Evolutionary conservation across 495 filamentous ascomycete species (phyloP).

Genomic region (Filosporella fistucella): DNA sequence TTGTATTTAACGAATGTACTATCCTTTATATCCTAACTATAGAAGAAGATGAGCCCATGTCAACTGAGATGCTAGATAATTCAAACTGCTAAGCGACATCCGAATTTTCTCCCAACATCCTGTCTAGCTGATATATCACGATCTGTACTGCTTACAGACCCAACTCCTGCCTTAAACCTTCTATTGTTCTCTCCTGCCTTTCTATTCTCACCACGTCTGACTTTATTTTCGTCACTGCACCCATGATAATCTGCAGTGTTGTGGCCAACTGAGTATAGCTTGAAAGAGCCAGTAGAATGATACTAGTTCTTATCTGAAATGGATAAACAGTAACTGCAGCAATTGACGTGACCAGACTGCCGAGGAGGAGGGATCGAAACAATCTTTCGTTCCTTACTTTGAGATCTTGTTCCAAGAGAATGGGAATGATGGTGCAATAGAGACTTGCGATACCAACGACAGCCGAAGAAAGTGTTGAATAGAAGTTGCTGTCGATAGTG

Average conservation of each 20-base stretch:
- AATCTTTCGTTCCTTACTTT: background rate
- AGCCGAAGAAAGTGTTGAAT: background rate
- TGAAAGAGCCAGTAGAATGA: background rate
- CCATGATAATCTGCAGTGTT: background rate
- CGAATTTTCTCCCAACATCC: too few species aligned
- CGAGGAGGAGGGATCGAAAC: background rate
- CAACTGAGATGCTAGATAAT: too few species aligned
- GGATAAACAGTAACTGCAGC: background rate
- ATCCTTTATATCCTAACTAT: too few species aligned
- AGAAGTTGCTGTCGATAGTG: background rate
- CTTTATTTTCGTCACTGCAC: background rate
- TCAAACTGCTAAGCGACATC: too few species aligned
- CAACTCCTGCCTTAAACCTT: background rate
- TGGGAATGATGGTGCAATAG: slow-evolving; percentile 3
- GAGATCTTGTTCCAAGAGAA: background rate
- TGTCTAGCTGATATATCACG: too few species aligned
- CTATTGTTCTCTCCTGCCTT: background rate
- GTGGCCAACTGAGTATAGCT: background rate
- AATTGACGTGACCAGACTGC: background rate
- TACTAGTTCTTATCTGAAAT: background rate
- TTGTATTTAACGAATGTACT: too few species aligned
- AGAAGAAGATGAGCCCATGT: too few species aligned
- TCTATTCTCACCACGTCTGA: background rate
- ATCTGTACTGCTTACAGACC: too few species aligned
- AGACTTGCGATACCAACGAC: background rate